Evolutionary conservation across 1,284 basidiomycete genomes (phyloP).

Genomic region (Hemileia vastatrix): DNA sequence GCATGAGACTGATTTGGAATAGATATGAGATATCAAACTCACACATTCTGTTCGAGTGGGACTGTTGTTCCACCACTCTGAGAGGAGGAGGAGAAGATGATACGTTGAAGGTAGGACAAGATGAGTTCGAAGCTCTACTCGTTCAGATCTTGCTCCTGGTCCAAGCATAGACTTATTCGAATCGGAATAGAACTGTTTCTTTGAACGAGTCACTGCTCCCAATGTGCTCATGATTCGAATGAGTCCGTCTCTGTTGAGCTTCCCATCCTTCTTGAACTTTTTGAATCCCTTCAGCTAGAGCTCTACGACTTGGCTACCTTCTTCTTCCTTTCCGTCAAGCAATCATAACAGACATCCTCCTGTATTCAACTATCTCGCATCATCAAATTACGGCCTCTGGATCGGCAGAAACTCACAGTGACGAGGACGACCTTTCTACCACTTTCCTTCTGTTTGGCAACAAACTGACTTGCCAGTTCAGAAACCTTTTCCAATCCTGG

Average conservation of each 20-base stretch:
- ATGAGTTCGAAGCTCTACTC: neutral
- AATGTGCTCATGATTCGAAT: too few relatives aligned
- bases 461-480: neutral
- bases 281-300: too few relatives aligned
- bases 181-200: neutral
- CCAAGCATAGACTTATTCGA: neutral
- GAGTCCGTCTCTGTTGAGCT: too few relatives aligned
- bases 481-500: neutral
- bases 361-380: too few relatives aligned
- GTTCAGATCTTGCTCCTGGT: neutral
- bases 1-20: conserved; percentile 1
- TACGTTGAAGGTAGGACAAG: conserved; percentile 19
- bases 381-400: neutral
- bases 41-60: conserved; percentile 91
- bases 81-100: conserved; percentile 10
- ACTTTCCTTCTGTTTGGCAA: conserved; percentile 52
- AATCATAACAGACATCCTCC: too few relatives aligned
- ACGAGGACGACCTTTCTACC: conserved; percentile 78
- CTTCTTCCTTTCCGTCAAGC: too few relatives aligned
- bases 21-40: conserved; percentile 46
- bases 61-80: conserved; percentile 94
- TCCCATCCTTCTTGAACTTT: too few relatives aligned
- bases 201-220: neutral
- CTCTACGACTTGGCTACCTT: too few relatives aligned
- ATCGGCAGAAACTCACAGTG: conserved; percentile 57